Percentiles rank a stretch among this genome's conserved stretches.
phyloP scores from a whole-genome alignment of 192 early-diverging fungal genomes.

The Neocallimastix lanati region DNA sequence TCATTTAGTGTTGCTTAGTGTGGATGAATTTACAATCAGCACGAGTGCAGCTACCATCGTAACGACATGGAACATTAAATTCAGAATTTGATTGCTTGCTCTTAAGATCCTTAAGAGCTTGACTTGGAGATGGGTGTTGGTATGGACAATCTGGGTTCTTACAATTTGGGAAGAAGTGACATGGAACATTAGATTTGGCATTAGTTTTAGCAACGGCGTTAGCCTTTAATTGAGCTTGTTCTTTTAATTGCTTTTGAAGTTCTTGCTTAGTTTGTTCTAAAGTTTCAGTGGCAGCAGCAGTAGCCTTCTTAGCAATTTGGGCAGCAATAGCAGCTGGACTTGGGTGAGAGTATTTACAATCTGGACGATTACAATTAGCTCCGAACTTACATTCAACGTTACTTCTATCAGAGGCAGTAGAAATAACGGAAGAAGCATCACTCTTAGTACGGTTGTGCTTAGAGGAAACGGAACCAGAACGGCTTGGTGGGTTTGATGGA shows the following conservation, averaged over 20 bases:
- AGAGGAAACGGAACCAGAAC: neutral
- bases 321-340: slow-evolving; percentile 13
- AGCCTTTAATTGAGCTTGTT: neutral
- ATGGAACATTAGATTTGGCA: neutral
- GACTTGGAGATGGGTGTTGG: slow-evolving; percentile 2
- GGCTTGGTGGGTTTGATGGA: neutral
- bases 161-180: slow-evolving; percentile 1
- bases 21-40: neutral
- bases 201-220: neutral
- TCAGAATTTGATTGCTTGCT: neutral
- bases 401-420: neutral
- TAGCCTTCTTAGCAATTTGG: neutral
- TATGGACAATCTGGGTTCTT: slow-evolving; percentile 4
- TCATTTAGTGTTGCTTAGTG: neutral
- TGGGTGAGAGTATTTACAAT: slow-evolving; percentile 18
- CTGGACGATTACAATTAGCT: slow-evolving; percentile 10
- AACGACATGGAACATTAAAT: neutral
- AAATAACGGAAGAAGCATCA: neutral
- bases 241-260: neutral
- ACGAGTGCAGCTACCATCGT: neutral
- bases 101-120: neutral
- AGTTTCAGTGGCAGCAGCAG: neutral
- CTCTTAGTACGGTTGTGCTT: neutral
- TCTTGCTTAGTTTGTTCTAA: neutral
- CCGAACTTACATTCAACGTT: slow-evolving; percentile 10